Evolutionary conservation across 2,329 filamentous ascomycete species (phyloP).

Genomic region (Penicillium hesseltinei): DNA sequence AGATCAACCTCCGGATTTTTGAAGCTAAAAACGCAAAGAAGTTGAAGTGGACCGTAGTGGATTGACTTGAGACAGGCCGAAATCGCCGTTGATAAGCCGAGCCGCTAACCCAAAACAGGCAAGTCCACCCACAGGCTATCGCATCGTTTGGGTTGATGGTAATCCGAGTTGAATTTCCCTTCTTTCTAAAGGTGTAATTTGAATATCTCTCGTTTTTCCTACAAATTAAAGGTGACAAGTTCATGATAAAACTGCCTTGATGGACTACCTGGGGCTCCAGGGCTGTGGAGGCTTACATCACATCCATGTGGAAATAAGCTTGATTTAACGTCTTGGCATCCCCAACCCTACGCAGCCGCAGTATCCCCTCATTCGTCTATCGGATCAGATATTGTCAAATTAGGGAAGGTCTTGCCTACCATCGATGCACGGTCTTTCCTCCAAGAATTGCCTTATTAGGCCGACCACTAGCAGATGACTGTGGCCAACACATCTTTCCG

Average conservation of each 20-base stretch:
- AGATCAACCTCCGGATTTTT: background rate
- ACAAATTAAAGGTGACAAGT: accelerated
- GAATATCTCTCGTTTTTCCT: background rate
- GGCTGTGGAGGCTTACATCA: slow-evolving; percentile 3
- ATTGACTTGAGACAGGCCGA: background rate
- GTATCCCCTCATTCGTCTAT: background rate
- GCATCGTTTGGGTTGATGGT: no score
- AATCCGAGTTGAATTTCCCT: background rate
- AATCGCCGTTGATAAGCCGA: background rate
- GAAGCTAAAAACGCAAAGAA: background rate
- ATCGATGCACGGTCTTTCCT: background rate
- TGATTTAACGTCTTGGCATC: slow-evolving; percentile 10
- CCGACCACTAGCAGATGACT: background rate
- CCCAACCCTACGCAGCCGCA: background rate
- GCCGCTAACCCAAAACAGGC: slow-evolving; percentile 17
- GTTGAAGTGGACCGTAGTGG: background rate
- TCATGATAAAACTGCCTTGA: background rate
- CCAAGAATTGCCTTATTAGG: slow-evolving; percentile 5
- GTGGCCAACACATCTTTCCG: background rate
- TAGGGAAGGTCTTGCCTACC: slow-evolving; percentile 1
- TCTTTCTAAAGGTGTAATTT: no score
- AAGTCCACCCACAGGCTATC: slow-evolving; percentile 18
- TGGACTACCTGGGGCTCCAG: background rate
- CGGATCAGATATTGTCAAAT: slow-evolving; percentile 1
- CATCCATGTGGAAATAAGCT: slow-evolving; percentile 17